A percentile compares a stretch with the other conserved stretches of the same genome.
phyloP scores from a whole-genome alignment of 495 filamentous ascomycete genomes.

The Amniculicola lignicola region DNA sequence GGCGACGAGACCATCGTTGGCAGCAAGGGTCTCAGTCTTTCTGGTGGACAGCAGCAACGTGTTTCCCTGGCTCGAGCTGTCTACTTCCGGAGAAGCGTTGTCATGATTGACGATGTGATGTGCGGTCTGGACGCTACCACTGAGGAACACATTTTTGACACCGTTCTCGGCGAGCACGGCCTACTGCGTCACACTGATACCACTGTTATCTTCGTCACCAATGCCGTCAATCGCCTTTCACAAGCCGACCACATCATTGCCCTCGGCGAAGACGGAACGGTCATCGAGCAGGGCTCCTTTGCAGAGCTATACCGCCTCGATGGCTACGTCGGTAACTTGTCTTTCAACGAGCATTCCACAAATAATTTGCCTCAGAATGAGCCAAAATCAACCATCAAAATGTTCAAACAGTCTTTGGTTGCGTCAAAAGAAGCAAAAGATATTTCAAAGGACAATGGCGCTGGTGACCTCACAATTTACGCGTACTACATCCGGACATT shows the following conservation, averaged over 20 bases:
- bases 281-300: slow-evolving; percentile 26
- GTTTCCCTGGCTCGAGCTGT: slow-evolving; percentile 42
- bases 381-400: slow-evolving; percentile 12
- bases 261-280: slow-evolving; percentile 19
- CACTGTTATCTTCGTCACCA: slow-evolving; percentile 45
- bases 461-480: slow-evolving; percentile 18
- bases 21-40: slow-evolving; percentile 39
- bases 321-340: slow-evolving; percentile 24
- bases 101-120: slow-evolving; percentile 44
- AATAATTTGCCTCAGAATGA: neutral
- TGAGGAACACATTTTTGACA: slow-evolving; percentile 39
- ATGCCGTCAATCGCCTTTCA: neutral
- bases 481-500: slow-evolving; percentile 15
- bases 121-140: slow-evolving; percentile 43
- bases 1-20: slow-evolving; percentile 43
- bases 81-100: slow-evolving; percentile 36
- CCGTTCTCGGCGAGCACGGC: slow-evolving; percentile 43
- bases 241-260: slow-evolving; percentile 30
- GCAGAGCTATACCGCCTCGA: slow-evolving; percentile 9
- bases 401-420: slow-evolving; percentile 2
- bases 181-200: slow-evolving; percentile 39
- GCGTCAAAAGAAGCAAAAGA: neutral
- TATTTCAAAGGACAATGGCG: neutral
- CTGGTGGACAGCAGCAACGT: slow-evolving; percentile 44
- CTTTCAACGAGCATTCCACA: neutral